These are phyloP conservation scores for Apocynum venetum DNA, from an alignment of 257 asterid genomes.

Conservation along the genomic window DNA sequence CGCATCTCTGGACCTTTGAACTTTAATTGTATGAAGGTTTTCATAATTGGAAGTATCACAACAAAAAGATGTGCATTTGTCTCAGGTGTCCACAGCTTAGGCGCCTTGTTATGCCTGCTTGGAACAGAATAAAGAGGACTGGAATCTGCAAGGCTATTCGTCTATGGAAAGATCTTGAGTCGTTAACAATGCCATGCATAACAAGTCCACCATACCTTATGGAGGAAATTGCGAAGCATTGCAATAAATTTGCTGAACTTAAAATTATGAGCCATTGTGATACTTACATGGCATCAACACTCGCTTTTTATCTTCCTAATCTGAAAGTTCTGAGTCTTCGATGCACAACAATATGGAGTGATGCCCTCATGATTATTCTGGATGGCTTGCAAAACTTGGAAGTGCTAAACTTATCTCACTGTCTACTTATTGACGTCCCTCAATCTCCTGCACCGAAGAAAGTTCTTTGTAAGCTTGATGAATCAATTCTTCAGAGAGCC, in stretches of 20 bases:
- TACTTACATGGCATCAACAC: conserved; percentile 44
- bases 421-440: conserved; percentile 43
- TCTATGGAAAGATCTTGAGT: conserved; percentile 57
- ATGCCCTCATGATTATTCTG: conserved; percentile 49
- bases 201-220: conserved; percentile 54
- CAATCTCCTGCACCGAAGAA: conserved; percentile 33
- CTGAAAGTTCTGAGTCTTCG: conserved; percentile 71
- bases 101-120: conserved; percentile 75
- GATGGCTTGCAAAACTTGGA: conserved; percentile 51
- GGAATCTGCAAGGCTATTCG: conserved; percentile 59
- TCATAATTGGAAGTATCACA: not conserved
- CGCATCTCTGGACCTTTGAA: not conserved
- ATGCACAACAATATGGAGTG: conserved; percentile 53
- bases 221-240: conserved; percentile 52
- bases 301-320: conserved; percentile 47
- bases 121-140: conserved; percentile 66
- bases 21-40: not conserved
- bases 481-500: conserved; percentile 37
- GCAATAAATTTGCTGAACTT: conserved; percentile 61
- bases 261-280: conserved; percentile 79
- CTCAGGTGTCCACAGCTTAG: conserved; percentile 64
- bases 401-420: conserved; percentile 78
- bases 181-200: conserved; percentile 70
- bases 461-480: conserved; percentile 39
- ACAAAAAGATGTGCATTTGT: not conserved